These are phyloP conservation scores for Salix koriyanagi DNA, from an alignment of 345 rosid species.

Conservation along the genomic window DNA sequence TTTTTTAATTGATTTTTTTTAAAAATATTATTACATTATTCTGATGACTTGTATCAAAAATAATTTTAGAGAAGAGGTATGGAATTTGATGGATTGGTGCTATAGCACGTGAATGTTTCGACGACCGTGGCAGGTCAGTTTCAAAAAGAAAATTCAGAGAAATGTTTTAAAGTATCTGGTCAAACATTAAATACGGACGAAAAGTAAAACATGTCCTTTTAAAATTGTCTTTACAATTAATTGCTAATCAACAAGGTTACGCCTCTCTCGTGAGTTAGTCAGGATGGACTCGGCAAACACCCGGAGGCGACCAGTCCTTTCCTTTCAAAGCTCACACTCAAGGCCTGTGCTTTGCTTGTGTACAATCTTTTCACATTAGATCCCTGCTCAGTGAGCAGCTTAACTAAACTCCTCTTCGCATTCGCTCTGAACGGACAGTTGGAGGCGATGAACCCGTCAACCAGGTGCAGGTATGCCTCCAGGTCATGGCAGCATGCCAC, in stretches of 20 bases:
- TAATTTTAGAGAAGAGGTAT: neutral
- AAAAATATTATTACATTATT: too few relatives aligned
- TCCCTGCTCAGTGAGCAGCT: slow-evolving; percentile 63
- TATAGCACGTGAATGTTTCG: neutral
- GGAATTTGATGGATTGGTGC: neutral
- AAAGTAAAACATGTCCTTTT: neutral
- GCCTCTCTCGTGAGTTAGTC: neutral
- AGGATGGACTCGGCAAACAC: slow-evolving; percentile 64
- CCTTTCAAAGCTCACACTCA: slow-evolving; percentile 43
- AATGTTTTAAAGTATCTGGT: neutral
- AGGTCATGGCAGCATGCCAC: slow-evolving; percentile 36
- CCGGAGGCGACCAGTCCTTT: slow-evolving; percentile 24
- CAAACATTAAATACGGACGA: neutral
- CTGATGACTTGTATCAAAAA: too few relatives aligned
- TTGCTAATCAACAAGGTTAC: neutral
- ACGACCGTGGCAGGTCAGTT: neutral
- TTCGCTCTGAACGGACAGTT: slow-evolving; percentile 81
- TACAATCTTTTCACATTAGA: slow-evolving; percentile 80
- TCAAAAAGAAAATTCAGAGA: neutral
- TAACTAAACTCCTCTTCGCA: slow-evolving; percentile 84
- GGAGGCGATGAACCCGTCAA: slow-evolving; percentile 72
- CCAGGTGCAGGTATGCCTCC: slow-evolving; percentile 38
- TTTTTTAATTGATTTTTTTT: too few relatives aligned
- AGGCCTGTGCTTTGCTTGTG: slow-evolving; percentile 54
- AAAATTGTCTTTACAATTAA: neutral